Conservation (phyloP, 306 rosid genomes). For the Dalbergia cultrata region DNA sequence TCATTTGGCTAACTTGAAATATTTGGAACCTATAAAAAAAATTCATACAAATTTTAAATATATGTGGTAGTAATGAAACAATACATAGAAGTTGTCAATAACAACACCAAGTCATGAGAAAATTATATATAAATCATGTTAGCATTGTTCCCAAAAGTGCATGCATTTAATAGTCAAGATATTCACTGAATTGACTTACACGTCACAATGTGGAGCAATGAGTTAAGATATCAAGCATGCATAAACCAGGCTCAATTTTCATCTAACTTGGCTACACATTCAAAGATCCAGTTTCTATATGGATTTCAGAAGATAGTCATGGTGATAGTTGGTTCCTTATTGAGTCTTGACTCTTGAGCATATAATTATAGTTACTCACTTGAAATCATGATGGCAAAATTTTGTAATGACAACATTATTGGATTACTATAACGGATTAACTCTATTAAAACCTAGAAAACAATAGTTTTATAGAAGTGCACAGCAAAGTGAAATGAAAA, state of each 20-base stretch:
- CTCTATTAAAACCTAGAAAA: not conserved
- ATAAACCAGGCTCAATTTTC: conserved; percentile 1
- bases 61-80: too few relatives aligned
- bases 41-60: too few relatives aligned
- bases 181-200: conserved; percentile 11
- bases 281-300: conserved; percentile 1
- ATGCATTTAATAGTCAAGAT: conserved; percentile 26
- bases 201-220: not conserved
- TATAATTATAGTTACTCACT: not conserved
- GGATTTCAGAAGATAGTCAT: not conserved
- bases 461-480: not conserved
- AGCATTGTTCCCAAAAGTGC: conserved; percentile 1
- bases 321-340: conserved; percentile 1
- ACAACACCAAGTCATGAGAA: too few relatives aligned
- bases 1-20: too few relatives aligned
- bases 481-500: not conserved
- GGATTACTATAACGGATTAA: not conserved
- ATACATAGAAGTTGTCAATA: too few relatives aligned
- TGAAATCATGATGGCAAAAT: not conserved
- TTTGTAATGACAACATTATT: not conserved
- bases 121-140: too few relatives aligned
- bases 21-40: too few relatives aligned
- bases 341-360: not conserved
- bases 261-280: not conserved
- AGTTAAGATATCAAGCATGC: not conserved